These are phyloP conservation scores for Xeromyces bisporus DNA, from an alignment of 495 filamentous ascomycete genomes.

Conservation along the genomic window DNA sequence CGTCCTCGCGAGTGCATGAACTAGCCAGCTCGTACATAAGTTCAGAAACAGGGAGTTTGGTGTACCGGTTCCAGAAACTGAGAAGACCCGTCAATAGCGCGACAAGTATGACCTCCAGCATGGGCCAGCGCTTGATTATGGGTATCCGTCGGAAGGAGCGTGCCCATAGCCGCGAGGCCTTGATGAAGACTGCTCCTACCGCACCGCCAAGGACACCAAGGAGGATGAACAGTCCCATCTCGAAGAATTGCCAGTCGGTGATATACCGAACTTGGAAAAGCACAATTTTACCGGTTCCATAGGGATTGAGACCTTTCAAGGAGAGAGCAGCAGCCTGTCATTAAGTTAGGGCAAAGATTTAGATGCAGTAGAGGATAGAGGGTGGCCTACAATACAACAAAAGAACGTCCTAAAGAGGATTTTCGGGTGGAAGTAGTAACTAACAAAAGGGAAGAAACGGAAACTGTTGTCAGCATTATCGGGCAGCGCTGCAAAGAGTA, in stretches of 20 bases:
- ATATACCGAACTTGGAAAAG: slow-evolving; percentile 86
- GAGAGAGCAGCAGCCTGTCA: slow-evolving; percentile 55
- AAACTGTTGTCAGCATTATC: slow-evolving; percentile 1
- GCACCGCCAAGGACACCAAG: slow-evolving; percentile 75
- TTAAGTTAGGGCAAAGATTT: slow-evolving; percentile 2
- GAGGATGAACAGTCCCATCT: slow-evolving; percentile 68
- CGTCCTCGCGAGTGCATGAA: slow-evolving; percentile 56
- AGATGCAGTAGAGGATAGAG: slow-evolving; percentile 5
- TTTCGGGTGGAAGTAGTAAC: slow-evolving; percentile 97
- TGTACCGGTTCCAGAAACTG: slow-evolving; percentile 88
- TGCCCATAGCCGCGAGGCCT: slow-evolving; percentile 81
- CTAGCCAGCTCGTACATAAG: slow-evolving; percentile 78
- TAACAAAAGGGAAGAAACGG: too few relatives aligned
- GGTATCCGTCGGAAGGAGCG: slow-evolving; percentile 68
- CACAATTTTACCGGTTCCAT: slow-evolving; percentile 91
- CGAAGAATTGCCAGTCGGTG: slow-evolving; percentile 89
- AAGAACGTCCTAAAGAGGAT: slow-evolving; percentile 97
- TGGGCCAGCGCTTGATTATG: slow-evolving; percentile 62
- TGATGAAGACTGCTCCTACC: slow-evolving; percentile 85
- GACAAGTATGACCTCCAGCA: slow-evolving; percentile 79
- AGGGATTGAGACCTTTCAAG: slow-evolving; percentile 87
- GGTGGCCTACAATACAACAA: slow-evolving; percentile 58
- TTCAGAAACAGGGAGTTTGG: slow-evolving; percentile 77
- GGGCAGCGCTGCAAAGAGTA: neutral
- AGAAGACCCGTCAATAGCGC: slow-evolving; percentile 67